These are phyloP conservation scores for Phytophthora vignae DNA, from an alignment of 352 stramenopile genomes.

Conservation along the genomic window DNA sequence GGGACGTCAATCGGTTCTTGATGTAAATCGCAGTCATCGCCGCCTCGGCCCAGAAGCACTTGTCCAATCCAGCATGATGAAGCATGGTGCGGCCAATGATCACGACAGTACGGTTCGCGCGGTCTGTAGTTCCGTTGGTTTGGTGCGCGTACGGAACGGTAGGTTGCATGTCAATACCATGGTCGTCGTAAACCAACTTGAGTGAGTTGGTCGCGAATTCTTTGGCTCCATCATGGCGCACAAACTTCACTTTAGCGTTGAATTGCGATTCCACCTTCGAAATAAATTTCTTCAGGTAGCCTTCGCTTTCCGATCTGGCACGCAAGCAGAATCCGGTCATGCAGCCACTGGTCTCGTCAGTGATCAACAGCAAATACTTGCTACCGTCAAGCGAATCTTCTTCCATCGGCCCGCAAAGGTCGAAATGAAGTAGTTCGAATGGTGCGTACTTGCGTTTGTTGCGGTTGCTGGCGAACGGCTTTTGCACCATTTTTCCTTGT, in stretches of 20 bases:
- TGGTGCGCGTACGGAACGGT: too few species aligned
- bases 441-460: constrained; percentile 13
- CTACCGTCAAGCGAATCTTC: constrained; percentile 19
- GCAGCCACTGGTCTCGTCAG: constrained; percentile 29
- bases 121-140: too few species aligned
- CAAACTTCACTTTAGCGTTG: constrained; percentile 17
- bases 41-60: too few species aligned
- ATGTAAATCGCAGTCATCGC: too few species aligned
- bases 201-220: constrained; percentile 12
- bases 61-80: too few species aligned
- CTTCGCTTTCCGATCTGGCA: background rate
- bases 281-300: constrained; percentile 3
- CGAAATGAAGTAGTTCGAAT: constrained; percentile 30
- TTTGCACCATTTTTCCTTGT: constrained; percentile 32
- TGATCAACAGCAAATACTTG: constrained; percentile 26
- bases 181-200: too few species aligned
- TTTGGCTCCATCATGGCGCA: constrained; percentile 22
- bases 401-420: constrained; percentile 27
- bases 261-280: background rate
- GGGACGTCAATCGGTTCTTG: too few species aligned
- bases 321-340: constrained; percentile 29
- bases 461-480: constrained; percentile 16
- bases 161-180: too few species aligned
- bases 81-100: too few species aligned
- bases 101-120: too few species aligned